A percentile compares a stretch with the other conserved stretches of the same genome.
phyloP scores from a whole-genome alignment of 441 rosid species.

The Bruguiera hainesii region DNA sequence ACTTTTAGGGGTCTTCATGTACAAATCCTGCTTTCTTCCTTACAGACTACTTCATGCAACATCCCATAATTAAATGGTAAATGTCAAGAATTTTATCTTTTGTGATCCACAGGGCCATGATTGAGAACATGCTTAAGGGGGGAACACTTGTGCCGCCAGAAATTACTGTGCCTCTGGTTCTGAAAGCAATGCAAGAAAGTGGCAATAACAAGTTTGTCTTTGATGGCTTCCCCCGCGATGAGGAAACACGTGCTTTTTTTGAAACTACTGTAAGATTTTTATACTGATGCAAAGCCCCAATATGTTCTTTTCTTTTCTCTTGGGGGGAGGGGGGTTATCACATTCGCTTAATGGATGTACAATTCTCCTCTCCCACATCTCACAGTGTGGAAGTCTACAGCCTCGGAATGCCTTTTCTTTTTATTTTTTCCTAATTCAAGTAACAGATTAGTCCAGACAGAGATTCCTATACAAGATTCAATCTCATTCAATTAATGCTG shows the following conservation, averaged over 20 bases:
- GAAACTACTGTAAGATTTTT: conserved; percentile 52
- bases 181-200: conserved; percentile 47
- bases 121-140: conserved; percentile 19
- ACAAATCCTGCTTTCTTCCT: background rate
- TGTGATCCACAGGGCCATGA: background rate
- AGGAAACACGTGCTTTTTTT: conserved; percentile 63
- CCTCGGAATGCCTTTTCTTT: no score
- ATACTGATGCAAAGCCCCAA: background rate
- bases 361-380: no score
- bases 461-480: no score
- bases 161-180: conserved; percentile 27
- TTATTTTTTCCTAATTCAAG: no score
- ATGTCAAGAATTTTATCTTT: background rate
- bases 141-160: conserved; percentile 9
- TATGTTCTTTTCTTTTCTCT: no score
- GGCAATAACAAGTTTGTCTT: conserved; percentile 64
- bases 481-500: no score
- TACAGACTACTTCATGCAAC: no score
- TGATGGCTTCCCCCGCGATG: conserved; percentile 82
- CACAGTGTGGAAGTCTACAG: no score
- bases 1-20: background rate
- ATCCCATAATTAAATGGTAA: no score
- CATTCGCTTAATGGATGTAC: no score
- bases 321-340: no score
- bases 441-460: no score